A percentile compares a stretch with the other conserved stretches of the same genome.
phyloP scores from a whole-genome alignment of 1,284 basidiomycete species.

The Naganishia sp. region DNA sequence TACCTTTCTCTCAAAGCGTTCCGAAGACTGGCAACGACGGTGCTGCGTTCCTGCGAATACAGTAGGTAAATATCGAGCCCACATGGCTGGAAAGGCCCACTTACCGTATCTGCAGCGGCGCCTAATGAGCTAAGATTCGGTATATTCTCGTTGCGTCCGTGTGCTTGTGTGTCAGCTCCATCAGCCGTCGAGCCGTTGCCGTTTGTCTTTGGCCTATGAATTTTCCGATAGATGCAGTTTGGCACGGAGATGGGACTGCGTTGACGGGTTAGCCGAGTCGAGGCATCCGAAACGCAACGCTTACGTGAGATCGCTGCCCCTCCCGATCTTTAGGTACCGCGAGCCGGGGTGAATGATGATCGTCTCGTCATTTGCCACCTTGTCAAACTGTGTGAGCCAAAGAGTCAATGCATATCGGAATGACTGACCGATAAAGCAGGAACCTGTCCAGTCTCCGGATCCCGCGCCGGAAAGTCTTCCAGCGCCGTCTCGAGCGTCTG shows the following conservation, averaged over 20 bases:
- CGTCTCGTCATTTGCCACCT: constrained; percentile 23
- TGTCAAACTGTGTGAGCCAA: not conserved
- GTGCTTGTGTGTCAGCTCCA: not conserved
- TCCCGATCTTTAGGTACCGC: constrained; percentile 79
- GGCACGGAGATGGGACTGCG: constrained; percentile 51
- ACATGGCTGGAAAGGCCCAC: constrained; percentile 25
- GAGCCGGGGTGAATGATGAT: constrained; percentile 95
- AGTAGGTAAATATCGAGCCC: constrained; percentile 34
- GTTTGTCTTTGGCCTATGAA: constrained; percentile 13
- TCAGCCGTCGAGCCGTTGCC: not conserved
- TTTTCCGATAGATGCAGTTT: constrained; percentile 48
- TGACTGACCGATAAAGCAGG: constrained; percentile 4
- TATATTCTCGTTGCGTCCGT: not conserved
- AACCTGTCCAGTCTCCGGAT: constrained; percentile 18
- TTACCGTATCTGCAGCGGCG: not conserved
- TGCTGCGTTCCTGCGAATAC: constrained; percentile 14
- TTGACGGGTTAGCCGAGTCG: constrained; percentile 31
- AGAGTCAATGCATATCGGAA: not conserved
- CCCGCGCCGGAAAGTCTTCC: constrained; percentile 1
- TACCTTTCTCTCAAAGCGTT: constrained; percentile 13
- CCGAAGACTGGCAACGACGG: constrained; percentile 13
- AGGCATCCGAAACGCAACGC: not conserved
- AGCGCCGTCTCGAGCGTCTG: constrained; percentile 12
- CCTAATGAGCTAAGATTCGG: not conserved
- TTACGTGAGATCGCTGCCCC: constrained; percentile 67